Percentiles rank a stretch among this genome's conserved stretches.
Evolutionary conservation across 345 rosid genomes (phyloP).

Genomic region (Brassica incana): DNA sequence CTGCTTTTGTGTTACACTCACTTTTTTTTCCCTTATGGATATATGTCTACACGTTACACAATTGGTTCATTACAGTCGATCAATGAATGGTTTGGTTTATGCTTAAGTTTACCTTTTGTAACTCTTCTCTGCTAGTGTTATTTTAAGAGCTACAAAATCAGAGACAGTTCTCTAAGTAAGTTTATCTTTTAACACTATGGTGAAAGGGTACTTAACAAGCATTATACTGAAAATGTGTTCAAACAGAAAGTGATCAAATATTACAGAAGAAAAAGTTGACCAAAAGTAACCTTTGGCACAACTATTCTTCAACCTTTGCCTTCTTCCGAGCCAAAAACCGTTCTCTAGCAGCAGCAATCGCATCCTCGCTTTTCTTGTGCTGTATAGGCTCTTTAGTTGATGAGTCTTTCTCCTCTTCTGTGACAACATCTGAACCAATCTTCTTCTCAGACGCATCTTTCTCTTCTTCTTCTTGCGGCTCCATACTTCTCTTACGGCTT

Average conservation of each 20-base stretch:
- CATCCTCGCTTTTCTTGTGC: slow-evolving; percentile 67
- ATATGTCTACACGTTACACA: neutral
- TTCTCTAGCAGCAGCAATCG: slow-evolving; percentile 74
- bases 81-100: neutral
- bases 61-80: neutral
- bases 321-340: slow-evolving; percentile 78
- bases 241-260: neutral
- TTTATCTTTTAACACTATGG: neutral
- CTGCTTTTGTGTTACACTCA: neutral
- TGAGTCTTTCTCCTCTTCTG: slow-evolving; percentile 39
- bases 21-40: neutral
- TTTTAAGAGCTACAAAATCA: neutral
- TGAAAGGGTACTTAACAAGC: neutral
- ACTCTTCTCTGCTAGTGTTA: neutral
- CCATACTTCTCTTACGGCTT: slow-evolving; percentile 22
- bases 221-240: neutral
- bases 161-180: neutral
- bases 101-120: neutral
- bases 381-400: slow-evolving; percentile 45
- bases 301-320: slow-evolving; percentile 49
- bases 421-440: slow-evolving; percentile 23
- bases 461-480: slow-evolving; percentile 38
- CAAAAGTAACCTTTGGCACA: neutral
- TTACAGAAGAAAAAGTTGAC: slow-evolving; percentile 1
- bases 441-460: slow-evolving; percentile 31